Evolutionary conservation across 352 stramenopile species (phyloP), one percentile per base, ranked within the genome.

Genomic region (Pythium brachiatum): DNA sequence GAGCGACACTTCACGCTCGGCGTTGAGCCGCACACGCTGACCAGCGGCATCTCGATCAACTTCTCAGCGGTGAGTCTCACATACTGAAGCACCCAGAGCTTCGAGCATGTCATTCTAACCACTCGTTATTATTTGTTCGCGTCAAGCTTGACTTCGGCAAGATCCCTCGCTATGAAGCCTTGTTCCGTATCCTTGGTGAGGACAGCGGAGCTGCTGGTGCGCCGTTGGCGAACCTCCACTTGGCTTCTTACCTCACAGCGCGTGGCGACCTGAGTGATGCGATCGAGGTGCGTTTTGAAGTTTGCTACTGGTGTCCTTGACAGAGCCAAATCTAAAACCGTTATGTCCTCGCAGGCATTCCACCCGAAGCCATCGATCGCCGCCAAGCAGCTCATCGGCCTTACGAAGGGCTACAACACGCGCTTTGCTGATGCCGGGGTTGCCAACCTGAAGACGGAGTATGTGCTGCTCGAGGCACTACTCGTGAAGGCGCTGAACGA

Each of bases 181-280:
- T 88, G 25, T 91, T 89, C 56, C 82, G 86, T 18, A 80, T 95
- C 31, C 66, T 95, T 7, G 79, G 73, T 21, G 83, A 91, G 43
- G 86, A 95, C 39, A 88, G 79, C 20, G 86, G 86, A 3, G 78
- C 76, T 25, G 73, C 78, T 23, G 82, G 86, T 32, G 77, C 80
- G 20, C 75, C 79, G 7, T 76, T 95, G 51, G 81, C 78, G 3
- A 84, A 74, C 31, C 68, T 95, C 23, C 82, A 84, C n/a, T 59
- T 88, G 9, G 78, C 82, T 11, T 83, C 83, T 41, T 95, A 95
- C 39, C 57, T 92, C 9, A 70, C 82, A 15, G 54, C 73, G n/a
- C 81, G 86, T 32, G 73, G 55, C 7, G 72, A 89, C 50, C 74
- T 95, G 20, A 43, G 67, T 8, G 62, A 86, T 25, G 70, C 76